Evolutionary conservation across 2,329 filamentous ascomycete genomes (phyloP), one percentile per base, ranked within the genome.

Genomic region (Chaetothyriales sp.): DNA sequence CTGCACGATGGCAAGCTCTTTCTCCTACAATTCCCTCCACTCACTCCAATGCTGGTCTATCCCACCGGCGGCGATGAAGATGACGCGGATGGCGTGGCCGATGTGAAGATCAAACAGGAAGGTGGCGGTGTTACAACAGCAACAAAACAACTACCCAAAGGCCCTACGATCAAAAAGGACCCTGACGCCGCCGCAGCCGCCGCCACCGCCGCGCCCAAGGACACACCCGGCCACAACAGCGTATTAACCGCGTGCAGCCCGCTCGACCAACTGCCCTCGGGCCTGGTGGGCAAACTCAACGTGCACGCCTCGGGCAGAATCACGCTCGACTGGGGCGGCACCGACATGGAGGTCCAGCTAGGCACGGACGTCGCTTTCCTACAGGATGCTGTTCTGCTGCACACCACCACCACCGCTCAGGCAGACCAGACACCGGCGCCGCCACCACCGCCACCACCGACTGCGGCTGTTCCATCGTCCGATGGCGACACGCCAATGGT

Each of bases 21-120:
- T 61, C 69, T 81, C 48, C 77, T 82, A 62, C 79, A 82, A 62
- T 75, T 82, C 59, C 79, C 79, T 10, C 78, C 79, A 0, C 70
- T 79, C 52, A 74, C 80, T 3, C 79, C 79, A 4, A 74, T 75
- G 52, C 70, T 82, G 20, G 58, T 68, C 36, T 60, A 70, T 8
- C 65, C 71, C 1, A 60, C 57, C 43, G 50, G 57, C 15, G 61
- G 60, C 22, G 51, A 62, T 4, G 59, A 18, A 45, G 49, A 32
- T 44, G 50, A 49, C 28, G 12, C 12, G 3, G 19, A 20, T n/a
- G 22, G 18, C n/a, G 32, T 52, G 9, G 15, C 49, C 18, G 43
- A 43, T 47, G 51, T 26, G 22, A 36, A 51, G 48, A 47, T 51
- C 20, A 55, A 56, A 28, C 46, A 47, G 12, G 54, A 60, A 47